These are phyloP conservation scores for Camellia granthamiana DNA, from an alignment of 148 eudicot genomes.

Conservation along the genomic window DNA sequence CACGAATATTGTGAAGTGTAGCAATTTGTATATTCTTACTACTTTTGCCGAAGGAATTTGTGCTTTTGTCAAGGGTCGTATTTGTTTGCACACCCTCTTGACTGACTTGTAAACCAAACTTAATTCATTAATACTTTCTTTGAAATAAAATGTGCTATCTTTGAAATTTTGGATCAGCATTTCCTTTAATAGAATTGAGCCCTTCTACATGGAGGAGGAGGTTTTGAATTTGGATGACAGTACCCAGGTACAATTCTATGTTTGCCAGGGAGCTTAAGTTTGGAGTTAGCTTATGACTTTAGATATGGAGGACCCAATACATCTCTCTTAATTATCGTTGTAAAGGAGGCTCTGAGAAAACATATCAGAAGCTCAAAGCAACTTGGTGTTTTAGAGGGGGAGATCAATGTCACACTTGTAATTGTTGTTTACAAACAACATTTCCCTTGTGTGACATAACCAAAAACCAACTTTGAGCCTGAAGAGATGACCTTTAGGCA, in stretches of 20 bases:
- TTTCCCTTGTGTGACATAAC: background rate
- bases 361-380: background rate
- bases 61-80: background rate
- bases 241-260: too few relatives aligned
- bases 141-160: background rate
- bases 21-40: background rate
- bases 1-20: too few relatives aligned
- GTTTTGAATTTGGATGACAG: too few relatives aligned
- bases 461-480: slow-evolving; percentile 4
- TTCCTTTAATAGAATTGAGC: background rate
- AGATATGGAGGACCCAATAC: background rate
- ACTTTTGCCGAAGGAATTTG: background rate
- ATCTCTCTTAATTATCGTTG: background rate
- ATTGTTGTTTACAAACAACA: background rate
- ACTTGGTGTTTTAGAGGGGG: too few relatives aligned
- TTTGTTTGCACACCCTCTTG: background rate
- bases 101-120: background rate
- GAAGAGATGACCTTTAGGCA: background rate
- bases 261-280: background rate
- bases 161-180: background rate
- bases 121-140: background rate
- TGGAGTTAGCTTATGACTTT: background rate
- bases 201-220: background rate
- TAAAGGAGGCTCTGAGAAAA: background rate
- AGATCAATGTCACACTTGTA: background rate